Evolutionary conservation across 2,329 filamentous ascomycete species (phyloP).

Genomic region (Ceratocystis huliohia): DNA sequence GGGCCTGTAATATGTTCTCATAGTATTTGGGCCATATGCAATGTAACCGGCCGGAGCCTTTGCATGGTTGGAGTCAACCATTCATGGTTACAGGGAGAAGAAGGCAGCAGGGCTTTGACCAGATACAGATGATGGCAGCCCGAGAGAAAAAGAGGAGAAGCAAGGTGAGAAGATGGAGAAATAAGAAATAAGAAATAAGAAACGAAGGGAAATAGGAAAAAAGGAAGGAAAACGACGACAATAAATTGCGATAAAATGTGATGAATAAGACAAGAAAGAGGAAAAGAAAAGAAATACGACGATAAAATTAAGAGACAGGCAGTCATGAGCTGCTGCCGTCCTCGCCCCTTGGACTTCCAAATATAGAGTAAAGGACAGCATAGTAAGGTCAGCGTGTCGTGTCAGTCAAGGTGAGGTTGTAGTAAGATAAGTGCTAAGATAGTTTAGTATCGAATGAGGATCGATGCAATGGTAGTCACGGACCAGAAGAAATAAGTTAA

Average conservation of each 20-base stretch:
- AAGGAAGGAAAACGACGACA: background rate
- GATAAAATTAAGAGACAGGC: background rate
- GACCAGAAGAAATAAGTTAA: background rate
- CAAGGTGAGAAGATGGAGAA: background rate
- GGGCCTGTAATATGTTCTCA: too few relatives aligned
- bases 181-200: background rate
- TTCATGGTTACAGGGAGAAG: too few relatives aligned
- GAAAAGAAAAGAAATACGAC: background rate
- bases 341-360: background rate
- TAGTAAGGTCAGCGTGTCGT: background rate
- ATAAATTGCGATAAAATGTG: background rate
- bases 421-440: background rate
- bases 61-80: too few relatives aligned
- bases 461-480: background rate
- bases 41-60: too few relatives aligned
- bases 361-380: background rate
- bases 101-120: too few relatives aligned
- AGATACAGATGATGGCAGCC: too few relatives aligned
- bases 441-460: too few relatives aligned
- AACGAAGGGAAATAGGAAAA: background rate
- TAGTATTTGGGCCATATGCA: too few relatives aligned
- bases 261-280: background rate
- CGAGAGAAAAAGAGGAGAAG: too few relatives aligned
- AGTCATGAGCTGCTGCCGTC: background rate
- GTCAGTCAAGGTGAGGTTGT: background rate